phyloP scores from a whole-genome alignment of 2,329 filamentous ascomycete genomes.

The Ophiostoma piceae region DNA sequence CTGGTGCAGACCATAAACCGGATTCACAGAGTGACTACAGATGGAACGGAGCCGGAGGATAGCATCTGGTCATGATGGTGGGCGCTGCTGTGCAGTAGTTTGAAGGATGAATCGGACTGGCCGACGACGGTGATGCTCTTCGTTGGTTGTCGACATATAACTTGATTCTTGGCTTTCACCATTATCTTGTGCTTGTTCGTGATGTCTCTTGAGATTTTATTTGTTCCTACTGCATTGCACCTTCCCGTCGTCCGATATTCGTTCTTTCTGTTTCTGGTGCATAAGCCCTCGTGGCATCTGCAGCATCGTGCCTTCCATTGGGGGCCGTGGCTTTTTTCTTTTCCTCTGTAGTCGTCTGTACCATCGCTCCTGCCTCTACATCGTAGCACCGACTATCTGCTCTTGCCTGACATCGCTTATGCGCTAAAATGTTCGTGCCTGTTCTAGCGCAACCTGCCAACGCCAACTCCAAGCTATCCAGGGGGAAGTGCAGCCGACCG shows the following conservation, averaged over 20 bases:
- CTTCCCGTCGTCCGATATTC: background rate
- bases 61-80: background rate
- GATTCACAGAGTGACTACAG: background rate
- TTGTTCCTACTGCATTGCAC: background rate
- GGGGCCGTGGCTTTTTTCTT: background rate
- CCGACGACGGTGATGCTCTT: background rate
- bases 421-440: background rate
- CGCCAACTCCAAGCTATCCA: conserved; percentile 15
- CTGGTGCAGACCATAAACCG: background rate
- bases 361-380: background rate
- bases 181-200: background rate
- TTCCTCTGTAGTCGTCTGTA: background rate
- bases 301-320: background rate
- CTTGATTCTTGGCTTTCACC: too few relatives aligned
- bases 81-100: background rate
- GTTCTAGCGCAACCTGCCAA: conserved; percentile 6
- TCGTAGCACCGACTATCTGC: background rate
- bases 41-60: background rate
- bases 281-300: background rate
- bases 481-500: conserved; percentile 13
- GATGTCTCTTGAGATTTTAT: background rate
- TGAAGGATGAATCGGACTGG: background rate
- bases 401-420: background rate
- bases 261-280: background rate
- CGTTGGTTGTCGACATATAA: background rate